Base-by-base conservation (phyloP, 371 early-diverging fungal species). In the Apophysomyces ossiformis region DNA sequence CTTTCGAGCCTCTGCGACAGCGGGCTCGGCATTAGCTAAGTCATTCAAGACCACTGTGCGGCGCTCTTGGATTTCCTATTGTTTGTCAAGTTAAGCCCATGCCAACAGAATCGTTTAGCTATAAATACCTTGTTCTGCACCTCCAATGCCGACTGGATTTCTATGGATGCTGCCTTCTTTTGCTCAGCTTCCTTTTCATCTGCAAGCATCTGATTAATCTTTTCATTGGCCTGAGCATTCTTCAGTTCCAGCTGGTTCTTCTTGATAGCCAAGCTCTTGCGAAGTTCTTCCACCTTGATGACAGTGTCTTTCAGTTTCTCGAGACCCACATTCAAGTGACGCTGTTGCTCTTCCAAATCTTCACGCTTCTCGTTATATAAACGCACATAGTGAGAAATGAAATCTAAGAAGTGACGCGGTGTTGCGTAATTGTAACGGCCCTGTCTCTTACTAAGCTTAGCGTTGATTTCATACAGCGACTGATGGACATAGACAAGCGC, bases 331-430 rank as follows among this genome's bases (percentile, higher is more conserved):
- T 97, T 97, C 70, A 99, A 85, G 69, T 99, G 99, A 39, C 97
- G 93, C 73, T 99, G 99, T 74, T 96, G 97, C 66, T 99, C 98
- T 80, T 99, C 98, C 32, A 99, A 83, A 70, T 95, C 94, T 66
- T 93, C 95, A 32, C 96, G 91, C 76, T 96, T 97, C 79, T 95
- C 96, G 69, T 88, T 89, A 82, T 90, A 97, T 66, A 98, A 76
- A 45, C 90, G 87, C 36, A 92, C 93, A 70, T 95, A 98, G 62
- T 97, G 97, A 63, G 90, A 90, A 66, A 99, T 94, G 73, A 97
- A 97, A 79, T 99, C 99, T 57, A 99, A 84, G 79, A 93, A 99
- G 76, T 99, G 99, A 39, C 99, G 91, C 32, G 99, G 99, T 2
- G 99, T 99, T 18, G 92, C 94, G 81, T 92, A 91, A 65, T 92